phyloP scores from a whole-genome alignment of 345 rosid genomes.

The Hibiscus mutabilis region DNA sequence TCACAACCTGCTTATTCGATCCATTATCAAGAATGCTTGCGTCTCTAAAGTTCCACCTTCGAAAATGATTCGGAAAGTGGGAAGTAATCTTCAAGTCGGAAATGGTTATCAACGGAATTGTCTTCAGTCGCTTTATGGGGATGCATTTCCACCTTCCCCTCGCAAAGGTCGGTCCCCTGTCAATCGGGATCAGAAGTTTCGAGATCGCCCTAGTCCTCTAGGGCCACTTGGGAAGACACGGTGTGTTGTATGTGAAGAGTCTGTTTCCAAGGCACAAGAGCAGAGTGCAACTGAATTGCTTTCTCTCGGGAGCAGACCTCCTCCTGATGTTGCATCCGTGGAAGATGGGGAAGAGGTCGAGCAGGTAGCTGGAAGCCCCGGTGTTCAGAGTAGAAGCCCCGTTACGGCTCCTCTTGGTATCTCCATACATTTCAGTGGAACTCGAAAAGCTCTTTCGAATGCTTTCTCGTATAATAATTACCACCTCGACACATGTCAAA shows the following conservation, averaged over 20 bases:
- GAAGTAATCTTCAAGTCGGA: no score
- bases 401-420: constrained; percentile 86
- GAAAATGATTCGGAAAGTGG: no score
- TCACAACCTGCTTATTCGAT: no score
- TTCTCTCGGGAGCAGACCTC: constrained; percentile 83
- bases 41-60: no score
- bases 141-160: no score
- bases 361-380: constrained; percentile 66
- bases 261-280: constrained; percentile 44
- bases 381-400: constrained; percentile 67
- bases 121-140: no score
- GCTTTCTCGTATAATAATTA: constrained; percentile 18
- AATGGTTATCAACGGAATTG: no score
- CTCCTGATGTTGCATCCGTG: constrained; percentile 64
- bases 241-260: constrained; percentile 42
- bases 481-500: constrained; percentile 42
- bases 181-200: no score
- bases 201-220: constrained; percentile 57
- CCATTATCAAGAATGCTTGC: no score
- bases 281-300: constrained; percentile 68
- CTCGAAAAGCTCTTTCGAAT: constrained; percentile 35
- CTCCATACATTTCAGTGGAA: constrained; percentile 38
- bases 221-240: constrained; percentile 85
- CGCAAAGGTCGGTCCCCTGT: no score
- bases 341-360: constrained; percentile 98